Evolutionary conservation across 495 filamentous ascomycete species (phyloP).

Genomic region (Massariosphaeria phaeospora): DNA sequence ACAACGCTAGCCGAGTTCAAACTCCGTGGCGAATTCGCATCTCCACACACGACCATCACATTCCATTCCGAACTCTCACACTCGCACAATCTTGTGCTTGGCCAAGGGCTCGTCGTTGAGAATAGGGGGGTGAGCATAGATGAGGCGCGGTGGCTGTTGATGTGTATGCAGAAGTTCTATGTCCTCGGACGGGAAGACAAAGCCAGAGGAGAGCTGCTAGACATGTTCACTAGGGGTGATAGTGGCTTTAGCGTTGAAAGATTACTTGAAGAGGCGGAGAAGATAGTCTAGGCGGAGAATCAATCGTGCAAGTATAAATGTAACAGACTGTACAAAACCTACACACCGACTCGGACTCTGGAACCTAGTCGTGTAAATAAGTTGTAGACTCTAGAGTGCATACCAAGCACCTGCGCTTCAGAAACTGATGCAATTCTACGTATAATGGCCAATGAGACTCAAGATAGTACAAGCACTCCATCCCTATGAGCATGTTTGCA

Average conservation of each 20-base stretch:
- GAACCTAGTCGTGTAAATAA: too few relatives aligned
- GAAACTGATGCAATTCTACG: too few relatives aligned
- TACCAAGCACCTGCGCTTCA: too few relatives aligned
- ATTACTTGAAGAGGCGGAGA: conserved; percentile 81
- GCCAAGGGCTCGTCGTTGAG: conserved; percentile 74
- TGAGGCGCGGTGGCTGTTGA: conserved; percentile 82
- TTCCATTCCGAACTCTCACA: conserved; percentile 76
- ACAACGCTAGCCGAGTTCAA: conserved; percentile 90
- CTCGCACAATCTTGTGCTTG: conserved; percentile 70
- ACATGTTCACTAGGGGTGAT: conserved; percentile 77
- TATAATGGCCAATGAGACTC: too few relatives aligned
- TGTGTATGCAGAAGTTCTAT: conserved; percentile 94
- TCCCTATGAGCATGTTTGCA: too few relatives aligned
- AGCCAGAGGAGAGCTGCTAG: conserved; percentile 54
- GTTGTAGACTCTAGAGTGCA: too few relatives aligned
- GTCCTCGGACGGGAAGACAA: conserved; percentile 50
- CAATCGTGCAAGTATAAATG: too few relatives aligned
- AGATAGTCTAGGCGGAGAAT: conserved; percentile 42
- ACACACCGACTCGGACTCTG: too few relatives aligned
- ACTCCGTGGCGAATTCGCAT: conserved; percentile 77
- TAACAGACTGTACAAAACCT: too few relatives aligned
- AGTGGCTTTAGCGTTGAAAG: conserved; percentile 72
- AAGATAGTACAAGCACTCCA: too few relatives aligned
- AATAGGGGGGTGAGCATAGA: conserved; percentile 70
- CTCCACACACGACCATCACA: conserved; percentile 88